Evolutionary conservation across 441 rosid species (phyloP), one percentile per base, ranked within the genome.

Genomic region (Euphorbia schlechtendalii): DNA sequence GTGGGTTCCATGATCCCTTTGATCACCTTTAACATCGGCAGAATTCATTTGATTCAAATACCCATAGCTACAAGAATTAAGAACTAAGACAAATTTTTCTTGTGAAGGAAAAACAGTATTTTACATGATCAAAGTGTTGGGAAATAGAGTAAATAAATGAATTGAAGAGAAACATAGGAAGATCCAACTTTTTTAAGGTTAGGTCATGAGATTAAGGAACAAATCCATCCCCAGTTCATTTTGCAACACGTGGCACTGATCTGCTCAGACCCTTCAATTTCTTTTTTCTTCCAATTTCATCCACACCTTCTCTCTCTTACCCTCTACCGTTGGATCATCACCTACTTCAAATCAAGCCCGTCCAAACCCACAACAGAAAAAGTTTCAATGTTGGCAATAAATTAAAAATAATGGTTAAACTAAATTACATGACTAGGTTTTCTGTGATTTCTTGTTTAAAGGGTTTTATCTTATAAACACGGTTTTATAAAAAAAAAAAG

Each of bases 191-290:
- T 48, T 49, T 75, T 78, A 75, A 73, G 83, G 85, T 79, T 74
- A 57, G 69, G 80, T 79, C 82, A 75, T 72, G 72, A 73, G 84
- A 76, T 81, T 43, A 65, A 68, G 69, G 68, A 56, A 60, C 61
- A 58, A 32, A 41, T 56, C 45, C 6, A 55, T 34, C 40, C 40
- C 40, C 40, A 73, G 77, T 77, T 80, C 73, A 69, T 38, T 13
- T 20, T 0, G 27, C 60, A 77, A 83, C 87, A 78, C 83, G 86
- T 79, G 12, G 51, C 73, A 24, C 58, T 14, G 54, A 28, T 38
- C 21, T 59, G 24, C 69, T 64, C 34, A 76, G 69, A 66, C 11
- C 65, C 57, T 38, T 34, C 27, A 6, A 11, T 18, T 61, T 28
- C 15, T n/a, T 56, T 11, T 10, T n/a, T n/a, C 38, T 13, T 15